phyloP scores from a whole-genome alignment of 2,329 filamentous ascomycete genomes.

The Truncatella angustata region DNA sequence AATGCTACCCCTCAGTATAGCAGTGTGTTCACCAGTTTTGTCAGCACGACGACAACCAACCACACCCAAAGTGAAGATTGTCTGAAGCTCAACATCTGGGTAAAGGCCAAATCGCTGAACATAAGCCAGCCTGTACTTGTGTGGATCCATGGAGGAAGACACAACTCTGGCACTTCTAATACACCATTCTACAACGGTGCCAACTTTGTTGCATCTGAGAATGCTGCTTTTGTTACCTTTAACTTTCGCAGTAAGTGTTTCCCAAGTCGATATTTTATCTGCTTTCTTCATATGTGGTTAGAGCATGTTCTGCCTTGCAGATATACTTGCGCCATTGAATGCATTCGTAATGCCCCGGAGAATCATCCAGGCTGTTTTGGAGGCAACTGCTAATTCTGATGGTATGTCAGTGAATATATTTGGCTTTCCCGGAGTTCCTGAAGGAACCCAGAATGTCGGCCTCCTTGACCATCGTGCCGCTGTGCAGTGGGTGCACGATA shows the following conservation, averaged over 20 bases:
- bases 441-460: slow-evolving; percentile 27
- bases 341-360: too few species aligned
- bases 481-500: slow-evolving; percentile 8
- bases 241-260: slow-evolving; percentile 25
- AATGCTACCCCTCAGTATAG: slow-evolving; percentile 5
- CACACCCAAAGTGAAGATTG: slow-evolving; percentile 18
- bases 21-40: slow-evolving; percentile 1
- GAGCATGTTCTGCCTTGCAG: too few species aligned
- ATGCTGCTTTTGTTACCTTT: slow-evolving; percentile 21
- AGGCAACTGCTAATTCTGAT: too few species aligned
- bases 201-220: slow-evolving; percentile 17
- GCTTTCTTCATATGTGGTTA: too few species aligned
- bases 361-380: too few species aligned
- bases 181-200: slow-evolving; percentile 21
- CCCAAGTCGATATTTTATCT: too few species aligned
- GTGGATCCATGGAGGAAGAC: slow-evolving; percentile 15
- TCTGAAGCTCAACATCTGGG: slow-evolving; percentile 21
- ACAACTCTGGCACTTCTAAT: slow-evolving; percentile 16
- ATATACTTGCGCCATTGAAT: too few species aligned
- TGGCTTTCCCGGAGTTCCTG: slow-evolving; percentile 24
- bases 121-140: slow-evolving; percentile 13
- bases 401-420: slow-evolving; percentile 17
- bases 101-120: slow-evolving; percentile 13
- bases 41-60: slow-evolving; percentile 2
- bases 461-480: slow-evolving; percentile 23